These are phyloP conservation scores for Phialocephala sp. DNA, from an alignment of 2,329 filamentous ascomycete species.

Conservation along the genomic window DNA sequence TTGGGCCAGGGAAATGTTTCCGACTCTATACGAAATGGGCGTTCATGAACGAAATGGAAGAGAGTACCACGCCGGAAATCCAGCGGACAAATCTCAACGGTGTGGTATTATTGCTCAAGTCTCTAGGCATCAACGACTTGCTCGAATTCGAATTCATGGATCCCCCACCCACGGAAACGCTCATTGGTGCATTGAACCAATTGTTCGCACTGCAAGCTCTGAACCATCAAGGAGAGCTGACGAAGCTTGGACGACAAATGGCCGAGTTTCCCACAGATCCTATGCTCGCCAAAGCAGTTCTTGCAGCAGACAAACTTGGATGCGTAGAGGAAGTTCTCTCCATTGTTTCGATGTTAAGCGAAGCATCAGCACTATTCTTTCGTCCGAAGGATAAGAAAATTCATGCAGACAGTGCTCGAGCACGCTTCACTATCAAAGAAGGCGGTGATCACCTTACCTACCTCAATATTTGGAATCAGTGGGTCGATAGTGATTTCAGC, in stretches of 20 bases:
- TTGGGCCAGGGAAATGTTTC: conserved; percentile 91
- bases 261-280: conserved; percentile 93
- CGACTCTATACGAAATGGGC: conserved; percentile 92
- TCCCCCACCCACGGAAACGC: conserved; percentile 84
- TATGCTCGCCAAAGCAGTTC: conserved; percentile 86
- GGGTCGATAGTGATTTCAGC: conserved; percentile 89
- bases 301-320: conserved; percentile 87
- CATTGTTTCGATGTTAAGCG: conserved; percentile 92
- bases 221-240: conserved; percentile 87
- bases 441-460: conserved; percentile 89
- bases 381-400: conserved; percentile 97
- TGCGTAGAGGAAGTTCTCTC: conserved; percentile 92
- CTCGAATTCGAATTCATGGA: conserved; percentile 98
- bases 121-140: conserved; percentile 88
- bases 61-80: conserved; percentile 91
- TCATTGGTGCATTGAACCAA: conserved; percentile 88
- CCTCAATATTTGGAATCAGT: conserved; percentile 94
- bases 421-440: conserved; percentile 86
- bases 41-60: conserved; percentile 93
- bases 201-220: conserved; percentile 90
- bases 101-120: conserved; percentile 85
- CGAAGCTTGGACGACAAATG: conserved; percentile 91
- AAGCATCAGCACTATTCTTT: conserved; percentile 89
- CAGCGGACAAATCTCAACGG: conserved; percentile 86
- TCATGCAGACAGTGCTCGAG: conserved; percentile 88